Evolutionary conservation across 2,329 filamentous ascomycete genomes (phyloP).

Genomic region (Alternaria atra): DNA sequence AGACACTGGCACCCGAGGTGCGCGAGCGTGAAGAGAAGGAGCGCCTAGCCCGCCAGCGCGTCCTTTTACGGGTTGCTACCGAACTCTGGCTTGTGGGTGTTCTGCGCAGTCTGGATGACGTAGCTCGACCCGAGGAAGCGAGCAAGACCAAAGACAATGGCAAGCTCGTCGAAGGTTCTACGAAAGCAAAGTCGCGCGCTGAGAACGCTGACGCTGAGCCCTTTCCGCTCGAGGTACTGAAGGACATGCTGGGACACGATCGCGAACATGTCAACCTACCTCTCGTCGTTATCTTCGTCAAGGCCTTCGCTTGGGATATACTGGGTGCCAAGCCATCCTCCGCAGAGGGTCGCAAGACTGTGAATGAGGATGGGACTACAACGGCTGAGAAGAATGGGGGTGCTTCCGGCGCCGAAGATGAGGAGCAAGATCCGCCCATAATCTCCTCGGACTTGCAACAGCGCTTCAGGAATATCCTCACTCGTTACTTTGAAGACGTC

Average conservation of each 20-base stretch:
- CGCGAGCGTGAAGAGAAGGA: conserved; percentile 97
- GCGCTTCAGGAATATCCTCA: conserved; percentile 85
- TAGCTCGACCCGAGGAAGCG: conserved; percentile 70
- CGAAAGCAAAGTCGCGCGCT: conserved; percentile 69
- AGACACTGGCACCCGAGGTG: conserved; percentile 78
- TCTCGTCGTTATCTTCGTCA: conserved; percentile 92
- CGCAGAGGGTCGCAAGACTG: conserved; percentile 81
- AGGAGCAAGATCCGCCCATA: conserved; percentile 75
- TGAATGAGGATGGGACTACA: conserved; percentile 80
- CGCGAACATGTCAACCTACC: conserved; percentile 91
- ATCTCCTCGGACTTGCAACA: conserved; percentile 80
- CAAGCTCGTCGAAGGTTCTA: conserved; percentile 63
- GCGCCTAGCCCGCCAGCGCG: conserved; percentile 82
- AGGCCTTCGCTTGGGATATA: conserved; percentile 95
- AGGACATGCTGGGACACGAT: conserved; percentile 93
- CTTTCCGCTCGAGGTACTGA: conserved; percentile 96
- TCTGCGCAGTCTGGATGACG: conserved; percentile 79
- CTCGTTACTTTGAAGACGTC: conserved; percentile 90
- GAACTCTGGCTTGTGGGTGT: conserved; percentile 96
- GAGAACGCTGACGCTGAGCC: conserved; percentile 80
- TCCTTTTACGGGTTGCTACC: conserved; percentile 87
- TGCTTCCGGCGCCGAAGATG: conserved; percentile 61
- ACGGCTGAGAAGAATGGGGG: conserved; percentile 65
- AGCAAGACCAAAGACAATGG: conserved; percentile 66
- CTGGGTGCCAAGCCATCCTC: conserved; percentile 78